Percentiles rank a stretch among this genome's conserved stretches.
phyloP scores from a whole-genome alignment of 495 filamentous ascomycete genomes.

The Hypoxylon rickii region DNA sequence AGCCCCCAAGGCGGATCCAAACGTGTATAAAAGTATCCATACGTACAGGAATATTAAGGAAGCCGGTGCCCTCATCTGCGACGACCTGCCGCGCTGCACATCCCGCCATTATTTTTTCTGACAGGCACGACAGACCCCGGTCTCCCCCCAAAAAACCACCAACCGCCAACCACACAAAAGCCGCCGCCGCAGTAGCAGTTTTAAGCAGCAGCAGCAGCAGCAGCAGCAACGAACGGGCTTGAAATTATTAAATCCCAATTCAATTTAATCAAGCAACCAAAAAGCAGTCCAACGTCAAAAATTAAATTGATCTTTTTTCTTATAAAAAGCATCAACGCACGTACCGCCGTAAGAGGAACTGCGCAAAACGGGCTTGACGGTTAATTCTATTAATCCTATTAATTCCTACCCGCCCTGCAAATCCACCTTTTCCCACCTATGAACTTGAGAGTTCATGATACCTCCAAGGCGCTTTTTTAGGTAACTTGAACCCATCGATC shows the following conservation, averaged over 20 bases:
- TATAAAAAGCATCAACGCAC: conserved; percentile 18
- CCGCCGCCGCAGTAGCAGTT: too few species aligned
- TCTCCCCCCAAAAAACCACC: conserved; percentile 10
- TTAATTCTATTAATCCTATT: too few species aligned
- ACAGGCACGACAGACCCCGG: conserved; percentile 29
- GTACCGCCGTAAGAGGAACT: conserved; percentile 10
- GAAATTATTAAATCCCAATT: too few species aligned
- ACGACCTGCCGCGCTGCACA: conserved; percentile 33
- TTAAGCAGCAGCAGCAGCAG: too few species aligned
- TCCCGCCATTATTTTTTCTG: conserved; percentile 32
- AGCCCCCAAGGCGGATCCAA: conserved; percentile 30
- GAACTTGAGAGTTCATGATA: conserved; percentile 10
- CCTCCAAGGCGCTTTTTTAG: conserved; percentile 12
- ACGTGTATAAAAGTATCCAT: conserved; percentile 40
- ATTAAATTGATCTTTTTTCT: conserved; percentile 17
- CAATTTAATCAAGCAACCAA: conserved; percentile 10
- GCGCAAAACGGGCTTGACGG: too few species aligned
- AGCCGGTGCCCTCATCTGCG: conserved; percentile 37
- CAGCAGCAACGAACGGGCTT: too few species aligned
- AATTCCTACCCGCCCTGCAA: background rate
- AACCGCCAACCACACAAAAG: background rate
- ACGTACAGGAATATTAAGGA: conserved; percentile 38
- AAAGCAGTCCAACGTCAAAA: conserved; percentile 11
- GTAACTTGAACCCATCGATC: too few species aligned
- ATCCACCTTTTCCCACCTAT: conserved; percentile 3